Conservation (phyloP, 2,329 filamentous ascomycete species). For the Simplicillium sp. region DNA sequence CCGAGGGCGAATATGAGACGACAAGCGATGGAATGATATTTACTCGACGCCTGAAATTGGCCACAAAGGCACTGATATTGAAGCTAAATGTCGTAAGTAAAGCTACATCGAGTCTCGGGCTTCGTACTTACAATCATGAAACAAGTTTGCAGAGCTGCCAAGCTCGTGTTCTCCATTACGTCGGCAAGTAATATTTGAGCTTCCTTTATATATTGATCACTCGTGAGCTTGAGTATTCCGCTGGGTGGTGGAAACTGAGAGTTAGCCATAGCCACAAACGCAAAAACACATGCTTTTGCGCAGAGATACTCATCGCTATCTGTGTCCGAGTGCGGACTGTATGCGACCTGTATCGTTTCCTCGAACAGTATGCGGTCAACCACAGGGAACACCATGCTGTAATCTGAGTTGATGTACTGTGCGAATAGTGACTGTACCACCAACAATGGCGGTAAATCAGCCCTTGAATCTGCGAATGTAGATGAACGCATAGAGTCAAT, state of each 20-base stretch:
- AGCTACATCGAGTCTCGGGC: background rate
- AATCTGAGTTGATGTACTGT: constrained; percentile 17
- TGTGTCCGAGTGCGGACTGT: constrained; percentile 16
- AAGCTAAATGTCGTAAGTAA: background rate
- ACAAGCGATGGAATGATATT: constrained; percentile 33
- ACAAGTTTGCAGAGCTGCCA: constrained; percentile 33
- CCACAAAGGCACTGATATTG: background rate
- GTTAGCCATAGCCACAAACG: constrained; percentile 31
- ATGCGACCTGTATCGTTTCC: constrained; percentile 34
- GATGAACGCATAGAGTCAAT: background rate
- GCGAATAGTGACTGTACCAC: constrained; percentile 15
- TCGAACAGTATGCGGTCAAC: constrained; percentile 36
- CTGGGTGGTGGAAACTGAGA: constrained; percentile 11
- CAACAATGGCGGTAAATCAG: constrained; percentile 23
- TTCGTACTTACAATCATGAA: constrained; percentile 35
- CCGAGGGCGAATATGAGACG: constrained; percentile 40
- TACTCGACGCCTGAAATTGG: constrained; percentile 6
- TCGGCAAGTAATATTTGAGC: no score
- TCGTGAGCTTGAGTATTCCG: no score
- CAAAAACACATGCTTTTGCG: constrained; percentile 36
- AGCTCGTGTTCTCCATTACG: constrained; percentile 26
- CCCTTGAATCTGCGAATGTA: constrained; percentile 7
- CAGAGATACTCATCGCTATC: constrained; percentile 17
- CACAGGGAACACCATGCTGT: constrained; percentile 37
- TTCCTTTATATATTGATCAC: no score